Evolutionary conservation across 2,329 filamentous ascomycete genomes (phyloP).

Genomic region (Tolypocladium tropicale): DNA sequence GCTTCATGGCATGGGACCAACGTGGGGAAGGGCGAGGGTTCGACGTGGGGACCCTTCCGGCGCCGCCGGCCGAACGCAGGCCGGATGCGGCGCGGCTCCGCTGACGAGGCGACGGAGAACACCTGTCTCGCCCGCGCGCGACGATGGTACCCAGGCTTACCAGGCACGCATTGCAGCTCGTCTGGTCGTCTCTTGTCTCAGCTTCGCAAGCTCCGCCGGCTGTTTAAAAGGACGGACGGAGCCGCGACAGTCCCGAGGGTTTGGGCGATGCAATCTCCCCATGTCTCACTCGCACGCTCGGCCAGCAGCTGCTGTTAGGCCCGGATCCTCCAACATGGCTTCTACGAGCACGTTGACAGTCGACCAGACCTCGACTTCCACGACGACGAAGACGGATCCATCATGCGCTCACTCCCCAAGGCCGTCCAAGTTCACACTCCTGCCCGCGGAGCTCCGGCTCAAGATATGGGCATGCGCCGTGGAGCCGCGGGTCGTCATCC

Average conservation of each 20-base stretch:
- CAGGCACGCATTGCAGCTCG: not conserved
- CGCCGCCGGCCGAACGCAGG: not conserved
- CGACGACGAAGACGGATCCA: not conserved
- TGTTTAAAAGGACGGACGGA: not conserved
- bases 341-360: not conserved
- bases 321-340: not conserved
- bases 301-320: not conserved
- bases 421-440: conserved; percentile 13
- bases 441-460: conserved; percentile 26
- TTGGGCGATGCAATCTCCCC: conserved; percentile 2
- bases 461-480: conserved; percentile 26
- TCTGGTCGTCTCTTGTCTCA: not conserved
- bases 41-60: no score
- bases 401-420: not conserved
- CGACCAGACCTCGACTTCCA: conserved; percentile 1
- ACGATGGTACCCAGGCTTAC: not conserved
- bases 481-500: conserved; percentile 24
- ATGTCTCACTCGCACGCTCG: not conserved
- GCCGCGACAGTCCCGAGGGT: not conserved
- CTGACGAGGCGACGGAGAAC: not conserved
- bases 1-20: not conserved
- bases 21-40: no score
- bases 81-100: not conserved
- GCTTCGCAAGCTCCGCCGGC: not conserved
- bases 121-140: not conserved